Evolutionary conservation across 306 rosid genomes (phyloP).

Genomic region (Rosa multiflora): DNA sequence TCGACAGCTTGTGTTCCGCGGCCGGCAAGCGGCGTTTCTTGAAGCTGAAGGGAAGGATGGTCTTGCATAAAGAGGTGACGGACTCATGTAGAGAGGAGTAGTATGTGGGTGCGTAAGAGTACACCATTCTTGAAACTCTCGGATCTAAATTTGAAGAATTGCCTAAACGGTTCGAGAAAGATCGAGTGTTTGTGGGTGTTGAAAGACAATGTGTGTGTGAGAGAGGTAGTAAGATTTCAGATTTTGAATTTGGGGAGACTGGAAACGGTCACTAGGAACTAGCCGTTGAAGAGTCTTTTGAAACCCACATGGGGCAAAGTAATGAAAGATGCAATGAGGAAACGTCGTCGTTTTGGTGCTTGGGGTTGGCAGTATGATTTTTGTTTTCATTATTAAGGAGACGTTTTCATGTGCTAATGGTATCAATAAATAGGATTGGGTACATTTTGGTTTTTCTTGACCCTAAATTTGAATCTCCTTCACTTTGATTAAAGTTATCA

Average conservation of each 20-base stretch:
- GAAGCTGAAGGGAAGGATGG: conserved; percentile 79
- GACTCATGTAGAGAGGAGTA: conserved; percentile 91
- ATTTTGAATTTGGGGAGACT: conserved; percentile 40
- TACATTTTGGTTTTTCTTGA: background rate
- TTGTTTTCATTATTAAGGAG: background rate
- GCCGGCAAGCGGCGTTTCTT: conserved; percentile 60
- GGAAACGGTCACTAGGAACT: conserved; percentile 55
- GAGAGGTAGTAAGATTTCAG: conserved; percentile 14
- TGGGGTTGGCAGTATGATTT: background rate
- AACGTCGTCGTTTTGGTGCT: background rate
- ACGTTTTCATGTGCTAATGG: background rate
- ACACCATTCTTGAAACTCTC: conserved; percentile 55
- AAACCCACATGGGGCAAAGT: conserved; percentile 7
- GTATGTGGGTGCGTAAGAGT: conserved; percentile 81
- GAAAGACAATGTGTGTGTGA: background rate
- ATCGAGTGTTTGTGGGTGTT: conserved; percentile 10
- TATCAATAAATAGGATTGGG: background rate
- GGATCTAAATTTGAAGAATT: conserved; percentile 3
- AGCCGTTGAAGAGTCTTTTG: conserved; percentile 46
- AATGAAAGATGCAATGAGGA: background rate
- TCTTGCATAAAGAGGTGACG: conserved; percentile 73
- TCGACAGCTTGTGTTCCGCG: conserved; percentile 47
- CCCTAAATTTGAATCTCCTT: background rate
- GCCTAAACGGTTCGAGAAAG: background rate
- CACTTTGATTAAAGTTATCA: no score